Conservation (phyloP, 2,329 filamentous ascomycete species). For the Paecilomyces sp. region DNA sequence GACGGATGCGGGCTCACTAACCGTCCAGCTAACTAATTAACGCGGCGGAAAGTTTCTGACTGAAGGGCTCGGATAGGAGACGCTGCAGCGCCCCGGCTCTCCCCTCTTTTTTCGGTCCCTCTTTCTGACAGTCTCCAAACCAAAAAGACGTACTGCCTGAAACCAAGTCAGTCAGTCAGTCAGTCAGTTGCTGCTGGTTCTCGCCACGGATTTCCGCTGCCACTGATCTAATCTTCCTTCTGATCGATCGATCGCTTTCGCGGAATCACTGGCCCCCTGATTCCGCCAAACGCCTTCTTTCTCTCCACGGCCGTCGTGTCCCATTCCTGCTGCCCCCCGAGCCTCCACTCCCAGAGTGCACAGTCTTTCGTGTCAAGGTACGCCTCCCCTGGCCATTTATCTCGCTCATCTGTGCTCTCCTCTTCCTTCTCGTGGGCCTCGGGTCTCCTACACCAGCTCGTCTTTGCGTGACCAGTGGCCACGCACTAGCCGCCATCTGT, state of each 20-base stretch:
- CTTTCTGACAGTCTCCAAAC: not conserved
- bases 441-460: slow-evolving; percentile 2
- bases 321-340: slow-evolving; percentile 14
- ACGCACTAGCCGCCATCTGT: slow-evolving; percentile 16
- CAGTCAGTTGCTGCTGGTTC: not conserved
- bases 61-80: not conserved
- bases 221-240: slow-evolving; percentile 1
- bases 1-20: not conserved
- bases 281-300: slow-evolving; percentile 6
- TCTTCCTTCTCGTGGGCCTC: slow-evolving; percentile 1
- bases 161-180: not conserved
- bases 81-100: not conserved
- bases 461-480: slow-evolving; percentile 17
- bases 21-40: not conserved
- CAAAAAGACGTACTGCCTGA: not conserved
- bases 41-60: not conserved
- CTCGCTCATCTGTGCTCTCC: slow-evolving; percentile 10
- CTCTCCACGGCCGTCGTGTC: slow-evolving; percentile 11
- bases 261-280: slow-evolving; percentile 1
- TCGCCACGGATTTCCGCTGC: not conserved
- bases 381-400: slow-evolving; percentile 8
- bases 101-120: not conserved
- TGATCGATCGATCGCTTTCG: slow-evolving; percentile 5
- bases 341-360: slow-evolving; percentile 21
- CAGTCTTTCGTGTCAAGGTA: slow-evolving; percentile 16